Conservation (phyloP, 306 rosid genomes). For the Datisca glomerata region DNA sequence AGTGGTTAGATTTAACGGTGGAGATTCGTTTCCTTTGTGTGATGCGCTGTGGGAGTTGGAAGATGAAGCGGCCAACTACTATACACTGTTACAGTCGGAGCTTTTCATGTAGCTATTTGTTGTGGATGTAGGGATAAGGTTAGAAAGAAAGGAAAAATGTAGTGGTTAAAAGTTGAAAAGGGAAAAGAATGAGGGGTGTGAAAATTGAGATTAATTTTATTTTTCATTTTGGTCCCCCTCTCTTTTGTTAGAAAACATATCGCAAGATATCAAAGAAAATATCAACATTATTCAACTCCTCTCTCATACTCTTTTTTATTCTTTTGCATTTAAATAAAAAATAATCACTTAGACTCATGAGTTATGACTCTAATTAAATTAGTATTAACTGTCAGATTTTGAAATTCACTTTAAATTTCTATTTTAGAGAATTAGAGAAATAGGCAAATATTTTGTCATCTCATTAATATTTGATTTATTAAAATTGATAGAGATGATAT, state of each 20-base stretch:
- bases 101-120: slow-evolving; percentile 39
- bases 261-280: background rate
- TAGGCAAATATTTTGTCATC: too few relatives aligned
- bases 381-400: background rate
- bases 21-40: slow-evolving; percentile 22
- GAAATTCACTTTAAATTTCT: too few relatives aligned
- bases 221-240: slow-evolving; percentile 23
- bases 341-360: background rate
- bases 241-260: background rate
- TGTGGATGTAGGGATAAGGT: background rate
- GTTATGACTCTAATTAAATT: background rate
- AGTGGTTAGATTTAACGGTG: slow-evolving; percentile 13
- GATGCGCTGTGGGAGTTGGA: slow-evolving; percentile 75
- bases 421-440: too few relatives aligned
- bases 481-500: too few relatives aligned
- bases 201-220: background rate
- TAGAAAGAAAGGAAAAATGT: background rate
- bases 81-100: slow-evolving; percentile 54
- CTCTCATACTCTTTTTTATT: too few relatives aligned
- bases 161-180: background rate
- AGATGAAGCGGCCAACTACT: slow-evolving; percentile 76
- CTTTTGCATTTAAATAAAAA: too few relatives aligned
- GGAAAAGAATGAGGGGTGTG: background rate
- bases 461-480: too few relatives aligned
- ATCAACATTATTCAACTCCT: too few relatives aligned